Evolutionary conservation across 108 stramenopile species (phyloP).

Genomic region (Conticribra weissflogii): DNA sequence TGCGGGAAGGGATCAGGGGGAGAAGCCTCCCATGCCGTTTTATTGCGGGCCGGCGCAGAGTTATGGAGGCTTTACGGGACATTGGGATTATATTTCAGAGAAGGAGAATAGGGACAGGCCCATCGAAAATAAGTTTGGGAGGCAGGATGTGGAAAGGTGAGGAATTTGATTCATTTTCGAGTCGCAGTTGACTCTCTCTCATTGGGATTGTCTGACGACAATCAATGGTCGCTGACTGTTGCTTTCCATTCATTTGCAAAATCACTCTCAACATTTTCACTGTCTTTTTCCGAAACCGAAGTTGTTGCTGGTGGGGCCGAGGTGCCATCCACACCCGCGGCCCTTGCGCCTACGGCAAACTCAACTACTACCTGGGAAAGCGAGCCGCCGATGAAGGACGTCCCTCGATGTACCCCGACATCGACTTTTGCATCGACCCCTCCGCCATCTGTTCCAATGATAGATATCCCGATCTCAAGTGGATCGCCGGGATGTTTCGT

Average conservation of each 20-base stretch:
- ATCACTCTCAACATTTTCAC: background rate
- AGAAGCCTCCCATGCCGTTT: constrained; percentile 10
- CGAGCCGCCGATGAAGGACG: constrained; percentile 40
- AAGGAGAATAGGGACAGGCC: constrained; percentile 13
- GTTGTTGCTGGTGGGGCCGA: constrained; percentile 63
- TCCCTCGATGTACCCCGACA: constrained; percentile 34
- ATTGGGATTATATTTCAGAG: constrained; percentile 19
- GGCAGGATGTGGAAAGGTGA: constrained; percentile 43
- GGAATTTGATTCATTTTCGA: background rate
- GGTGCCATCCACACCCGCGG: constrained; percentile 41
- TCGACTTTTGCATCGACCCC: constrained; percentile 49
- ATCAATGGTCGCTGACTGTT: background rate
- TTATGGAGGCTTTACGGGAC: constrained; percentile 23
- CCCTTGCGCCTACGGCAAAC: constrained; percentile 50
- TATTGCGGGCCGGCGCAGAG: constrained; percentile 29
- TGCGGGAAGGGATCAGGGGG: background rate
- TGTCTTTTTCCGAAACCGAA: background rate
- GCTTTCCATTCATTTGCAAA: background rate
- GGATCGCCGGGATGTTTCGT: constrained; percentile 51
- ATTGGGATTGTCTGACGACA: too few relatives aligned
- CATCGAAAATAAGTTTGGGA: constrained; percentile 13
- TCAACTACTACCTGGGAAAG: constrained; percentile 51
- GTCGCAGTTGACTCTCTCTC: too few relatives aligned
- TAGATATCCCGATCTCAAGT: constrained; percentile 34
- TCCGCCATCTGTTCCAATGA: constrained; percentile 31